phyloP scores from a whole-genome alignment of 768 basidiomycete genomes.

The Boletus reticuloceps region DNA sequence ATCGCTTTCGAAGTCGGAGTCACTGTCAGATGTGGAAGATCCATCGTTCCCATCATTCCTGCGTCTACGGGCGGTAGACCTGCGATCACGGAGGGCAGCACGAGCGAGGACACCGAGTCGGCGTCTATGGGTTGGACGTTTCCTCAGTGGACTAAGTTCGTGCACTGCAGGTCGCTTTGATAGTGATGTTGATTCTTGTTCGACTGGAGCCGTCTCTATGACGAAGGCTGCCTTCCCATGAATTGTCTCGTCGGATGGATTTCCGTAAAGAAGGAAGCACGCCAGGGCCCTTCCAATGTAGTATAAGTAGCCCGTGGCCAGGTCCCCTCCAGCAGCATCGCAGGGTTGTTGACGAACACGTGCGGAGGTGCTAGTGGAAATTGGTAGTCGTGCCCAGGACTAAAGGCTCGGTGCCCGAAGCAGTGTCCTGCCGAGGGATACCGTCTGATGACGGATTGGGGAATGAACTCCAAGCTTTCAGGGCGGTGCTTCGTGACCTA shows the following conservation, averaged over 20 bases:
- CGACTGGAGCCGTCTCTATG: not conserved
- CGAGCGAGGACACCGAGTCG: conserved; percentile 18
- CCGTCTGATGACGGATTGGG: conserved; percentile 26
- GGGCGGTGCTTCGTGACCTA: conserved; percentile 13
- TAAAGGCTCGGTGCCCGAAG: not conserved
- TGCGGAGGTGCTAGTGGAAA: not conserved
- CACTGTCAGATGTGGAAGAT: conserved; percentile 15
- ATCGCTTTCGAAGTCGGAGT: conserved; percentile 15
- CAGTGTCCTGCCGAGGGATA: conserved; percentile 12
- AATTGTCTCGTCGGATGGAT: not conserved
- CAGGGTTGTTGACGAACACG: not conserved
- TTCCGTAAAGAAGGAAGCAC: conserved; percentile 1
- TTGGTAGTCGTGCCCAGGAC: not conserved
- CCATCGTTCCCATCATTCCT: not conserved
- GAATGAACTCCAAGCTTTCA: conserved; percentile 23
- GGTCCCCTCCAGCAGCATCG: not conserved
- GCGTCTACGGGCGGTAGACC: not conserved
- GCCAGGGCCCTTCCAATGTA: not conserved
- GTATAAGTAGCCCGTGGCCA: conserved; percentile 2
- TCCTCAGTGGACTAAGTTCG: not conserved
- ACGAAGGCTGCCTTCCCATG: not conserved
- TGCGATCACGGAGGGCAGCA: conserved; percentile 22
- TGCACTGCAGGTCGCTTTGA: not conserved
- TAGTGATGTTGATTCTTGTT: not conserved
- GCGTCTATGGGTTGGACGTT: not conserved